Evolutionary conservation across 306 rosid species (phyloP), one percentile per base, ranked within the genome.

Genomic region (Erythrophleum fordii): DNA sequence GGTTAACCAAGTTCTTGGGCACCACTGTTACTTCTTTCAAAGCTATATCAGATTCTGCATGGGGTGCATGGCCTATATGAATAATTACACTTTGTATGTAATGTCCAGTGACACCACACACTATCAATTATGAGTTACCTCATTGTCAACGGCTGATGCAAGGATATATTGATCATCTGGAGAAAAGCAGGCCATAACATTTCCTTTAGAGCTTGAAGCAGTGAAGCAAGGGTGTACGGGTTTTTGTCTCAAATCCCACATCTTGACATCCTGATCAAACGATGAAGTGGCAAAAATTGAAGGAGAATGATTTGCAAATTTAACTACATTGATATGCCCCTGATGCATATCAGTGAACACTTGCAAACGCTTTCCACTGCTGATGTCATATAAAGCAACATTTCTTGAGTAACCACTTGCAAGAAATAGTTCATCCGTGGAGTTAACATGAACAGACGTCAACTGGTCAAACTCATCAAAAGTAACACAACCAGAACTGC

Each of bases 151-250:
- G 20, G 96, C 97, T 41, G 97, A 93, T 61, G 86, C 91, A 58
- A 93, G 92, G 72, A 93, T 88, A 88, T 84, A 91, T 76, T 89
- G 92, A 85, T 93, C 97, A 84, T 93, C 97, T 16, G 97, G 97
- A 79, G 97, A 93, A 83, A 93, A 93, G 86, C 96, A 93, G 79
- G 88, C 97, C 97, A 93, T 93, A 83, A 91, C 97, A 84, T 93
- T 93, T 34, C 97, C 97, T 81, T 73, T 91, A 51, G 87, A 85
- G 85, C 97, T 93, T 45, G 96, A 86, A 83, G 93, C 84, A 73
- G 94, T 85, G 86, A 87, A 93, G 82, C 96, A 91, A 25, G 96
- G 89, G 31, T 76, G 81, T 45, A 84, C 9, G 28, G 97, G 94
- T 77, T 89, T 91, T 72, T 93, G 97, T 84, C 97, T 91, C 88